phyloP scores from a whole-genome alignment of 768 basidiomycete genomes.

The Kwoniella heveanensis region DNA sequence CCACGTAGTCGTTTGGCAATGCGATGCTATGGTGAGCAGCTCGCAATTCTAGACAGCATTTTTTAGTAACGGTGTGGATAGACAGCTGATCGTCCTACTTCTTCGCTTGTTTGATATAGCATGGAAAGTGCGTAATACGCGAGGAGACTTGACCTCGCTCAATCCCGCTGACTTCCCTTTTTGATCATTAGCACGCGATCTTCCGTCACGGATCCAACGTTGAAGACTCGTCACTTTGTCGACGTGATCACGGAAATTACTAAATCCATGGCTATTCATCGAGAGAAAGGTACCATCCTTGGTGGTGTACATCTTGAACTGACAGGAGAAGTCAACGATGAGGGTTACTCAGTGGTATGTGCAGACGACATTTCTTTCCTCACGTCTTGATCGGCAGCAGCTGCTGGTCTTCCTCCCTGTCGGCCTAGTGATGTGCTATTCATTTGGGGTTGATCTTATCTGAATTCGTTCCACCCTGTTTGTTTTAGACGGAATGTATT shows the following conservation, averaged over 20 bases:
- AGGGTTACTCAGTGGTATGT: slow-evolving; percentile 78
- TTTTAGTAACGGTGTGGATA: neutral
- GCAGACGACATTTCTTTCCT: too few relatives aligned
- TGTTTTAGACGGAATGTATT: slow-evolving; percentile 76
- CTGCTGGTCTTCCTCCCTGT: too few relatives aligned
- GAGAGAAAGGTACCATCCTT: slow-evolving; percentile 69
- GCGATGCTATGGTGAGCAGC: slow-evolving; percentile 77
- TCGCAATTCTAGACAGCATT: too few relatives aligned
- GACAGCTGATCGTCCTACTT: neutral
- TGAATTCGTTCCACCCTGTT: too few relatives aligned
- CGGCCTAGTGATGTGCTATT: too few relatives aligned
- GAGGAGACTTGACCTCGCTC: too few relatives aligned
- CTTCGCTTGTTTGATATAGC: slow-evolving; percentile 53
- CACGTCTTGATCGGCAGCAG: too few relatives aligned
- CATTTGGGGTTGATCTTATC: too few relatives aligned
- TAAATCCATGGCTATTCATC: slow-evolving; percentile 77
- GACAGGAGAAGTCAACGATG: slow-evolving; percentile 84
- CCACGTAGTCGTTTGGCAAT: slow-evolving; percentile 91
- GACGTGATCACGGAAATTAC: slow-evolving; percentile 83
- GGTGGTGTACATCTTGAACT: slow-evolving; percentile 85
- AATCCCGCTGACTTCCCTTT: neutral
- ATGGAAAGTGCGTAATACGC: slow-evolving; percentile 91
- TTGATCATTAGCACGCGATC: slow-evolving; percentile 69
- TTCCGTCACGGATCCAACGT: slow-evolving; percentile 65
- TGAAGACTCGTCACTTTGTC: slow-evolving; percentile 88